Conservation (phyloP, 2,329 filamentous ascomycete species). For the Cladosporium sp. region DNA sequence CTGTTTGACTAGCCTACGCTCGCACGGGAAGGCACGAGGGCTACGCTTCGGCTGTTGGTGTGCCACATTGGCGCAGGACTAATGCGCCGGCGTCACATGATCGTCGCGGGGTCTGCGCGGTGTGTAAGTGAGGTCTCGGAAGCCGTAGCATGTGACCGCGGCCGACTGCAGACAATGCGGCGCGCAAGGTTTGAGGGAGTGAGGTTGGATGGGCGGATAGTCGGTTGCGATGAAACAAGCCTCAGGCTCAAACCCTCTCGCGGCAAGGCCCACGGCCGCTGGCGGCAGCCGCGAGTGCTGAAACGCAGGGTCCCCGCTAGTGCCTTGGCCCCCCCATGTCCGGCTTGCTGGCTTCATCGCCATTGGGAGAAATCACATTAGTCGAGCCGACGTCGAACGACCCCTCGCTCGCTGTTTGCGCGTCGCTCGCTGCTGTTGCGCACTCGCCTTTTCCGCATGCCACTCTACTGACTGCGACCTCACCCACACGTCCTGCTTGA, state of each 20-base stretch:
- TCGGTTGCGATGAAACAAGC: neutral
- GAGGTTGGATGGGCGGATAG: neutral
- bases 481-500: neutral
- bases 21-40: too few relatives aligned
- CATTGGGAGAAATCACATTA: constrained; percentile 7
- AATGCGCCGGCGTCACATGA: neutral
- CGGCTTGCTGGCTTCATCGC: neutral
- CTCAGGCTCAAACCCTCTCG: too few relatives aligned
- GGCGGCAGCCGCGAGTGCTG: neutral
- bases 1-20: too few relatives aligned
- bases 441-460: neutral
- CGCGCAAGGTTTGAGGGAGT: neutral
- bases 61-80: neutral
- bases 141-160: neutral
- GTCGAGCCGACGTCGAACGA: neutral
- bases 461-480: neutral
- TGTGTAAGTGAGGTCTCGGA: neutral
- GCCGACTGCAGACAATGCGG: neutral
- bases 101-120: neutral
- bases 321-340: neutral
- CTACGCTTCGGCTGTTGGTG: neutral
- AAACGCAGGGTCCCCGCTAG: constrained; percentile 1
- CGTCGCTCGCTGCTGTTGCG: neutral
- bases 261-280: too few relatives aligned
- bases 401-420: constrained; percentile 4